Evolutionary conservation across 2,329 filamentous ascomycete species (phyloP).

Genomic region (Arthrocladium fulminans): DNA sequence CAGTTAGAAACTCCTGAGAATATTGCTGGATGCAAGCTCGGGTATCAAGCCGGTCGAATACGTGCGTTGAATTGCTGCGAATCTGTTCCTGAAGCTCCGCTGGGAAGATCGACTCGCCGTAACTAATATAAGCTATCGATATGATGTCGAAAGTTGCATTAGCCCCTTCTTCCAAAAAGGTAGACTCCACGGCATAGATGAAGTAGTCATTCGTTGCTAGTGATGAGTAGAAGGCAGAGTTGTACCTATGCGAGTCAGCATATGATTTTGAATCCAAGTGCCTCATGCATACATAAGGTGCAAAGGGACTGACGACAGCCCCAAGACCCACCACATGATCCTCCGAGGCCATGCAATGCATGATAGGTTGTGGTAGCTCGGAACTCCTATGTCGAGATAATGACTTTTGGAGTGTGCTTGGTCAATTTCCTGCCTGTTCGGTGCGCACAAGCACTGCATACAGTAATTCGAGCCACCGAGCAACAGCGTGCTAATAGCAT

Average conservation of each 20-base stretch:
- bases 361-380: constrained; percentile 24
- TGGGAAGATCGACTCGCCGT: neutral
- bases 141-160: constrained; percentile 11
- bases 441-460: constrained; percentile 29
- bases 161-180: constrained; percentile 15
- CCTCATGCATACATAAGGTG: constrained; percentile 21
- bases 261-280: neutral
- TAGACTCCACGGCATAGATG: constrained; percentile 15
- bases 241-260: constrained; percentile 21
- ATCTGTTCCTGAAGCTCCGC: neutral
- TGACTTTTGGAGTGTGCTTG: constrained; percentile 23
- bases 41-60: constrained; percentile 13
- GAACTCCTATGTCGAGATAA: constrained; percentile 28
- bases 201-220: constrained; percentile 20
- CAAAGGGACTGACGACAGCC: constrained; percentile 21
- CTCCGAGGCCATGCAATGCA: constrained; percentile 11
- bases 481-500: constrained; percentile 27
- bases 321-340: constrained; percentile 21
- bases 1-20: constrained; percentile 10
- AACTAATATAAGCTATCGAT: neutral
- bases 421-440: constrained; percentile 27
- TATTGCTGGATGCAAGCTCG: constrained; percentile 15
- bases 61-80: neutral
- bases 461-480: constrained; percentile 29
- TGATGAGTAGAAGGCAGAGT: constrained; percentile 25